Evolutionary conservation across 805 yeast genomes (phyloP).

Genomic region (Metschnikowia orientalis): DNA sequence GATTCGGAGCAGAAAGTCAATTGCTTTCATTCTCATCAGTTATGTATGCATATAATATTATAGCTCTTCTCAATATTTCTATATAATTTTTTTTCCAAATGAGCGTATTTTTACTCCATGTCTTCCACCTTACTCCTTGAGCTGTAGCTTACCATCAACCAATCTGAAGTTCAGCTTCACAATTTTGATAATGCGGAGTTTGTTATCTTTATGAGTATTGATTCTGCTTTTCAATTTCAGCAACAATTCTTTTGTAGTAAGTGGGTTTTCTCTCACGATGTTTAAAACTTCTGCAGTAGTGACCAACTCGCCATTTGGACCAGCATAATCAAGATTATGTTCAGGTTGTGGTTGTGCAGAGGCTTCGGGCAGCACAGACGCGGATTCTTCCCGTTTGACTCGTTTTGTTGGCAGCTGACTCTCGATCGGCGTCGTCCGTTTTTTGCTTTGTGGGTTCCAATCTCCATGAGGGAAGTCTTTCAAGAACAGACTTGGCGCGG

Average conservation of each 20-base stretch:
- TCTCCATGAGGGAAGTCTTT: slow-evolving; percentile 70
- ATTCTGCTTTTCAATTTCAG: slow-evolving; percentile 58
- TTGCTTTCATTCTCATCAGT: no score
- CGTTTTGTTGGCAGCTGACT: slow-evolving; percentile 35
- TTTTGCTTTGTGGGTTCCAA: slow-evolving; percentile 70
- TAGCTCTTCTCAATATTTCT: neutral
- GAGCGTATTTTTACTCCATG: neutral
- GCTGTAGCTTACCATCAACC: slow-evolving; percentile 44
- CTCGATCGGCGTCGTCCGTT: slow-evolving; percentile 24
- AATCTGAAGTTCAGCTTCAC: slow-evolving; percentile 56
- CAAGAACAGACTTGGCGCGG: slow-evolving; percentile 58
- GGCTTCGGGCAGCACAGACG: slow-evolving; percentile 10
- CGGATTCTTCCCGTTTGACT: slow-evolving; percentile 30
- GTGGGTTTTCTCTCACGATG: slow-evolving; percentile 53
- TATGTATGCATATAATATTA: neutral
- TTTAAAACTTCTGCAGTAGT: slow-evolving; percentile 70
- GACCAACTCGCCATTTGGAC: slow-evolving; percentile 43
- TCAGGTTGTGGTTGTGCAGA: no score
- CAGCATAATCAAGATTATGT: slow-evolving; percentile 36
- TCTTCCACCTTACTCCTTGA: slow-evolving; percentile 23
- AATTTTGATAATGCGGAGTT: slow-evolving; percentile 51
- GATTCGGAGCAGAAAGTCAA: neutral
- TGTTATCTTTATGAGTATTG: slow-evolving; percentile 59
- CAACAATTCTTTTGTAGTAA: slow-evolving; percentile 61
- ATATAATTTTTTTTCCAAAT: slow-evolving; percentile 1